Conservation (phyloP, 164 flowering plant genomes). For the Malania oleifera region DNA sequence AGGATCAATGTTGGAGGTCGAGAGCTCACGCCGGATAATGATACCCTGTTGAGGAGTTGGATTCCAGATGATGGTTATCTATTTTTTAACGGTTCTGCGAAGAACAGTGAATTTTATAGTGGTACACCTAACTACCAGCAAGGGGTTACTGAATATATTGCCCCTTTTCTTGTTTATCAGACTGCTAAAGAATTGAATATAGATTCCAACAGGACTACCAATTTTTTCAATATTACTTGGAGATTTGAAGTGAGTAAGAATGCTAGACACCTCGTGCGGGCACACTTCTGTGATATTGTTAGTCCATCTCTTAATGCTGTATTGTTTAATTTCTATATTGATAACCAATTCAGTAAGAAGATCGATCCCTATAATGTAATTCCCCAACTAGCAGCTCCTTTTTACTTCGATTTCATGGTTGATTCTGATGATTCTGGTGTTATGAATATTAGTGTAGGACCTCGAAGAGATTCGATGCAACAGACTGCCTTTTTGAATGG, state of each 20-base stretch:
- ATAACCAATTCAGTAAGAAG: not conserved
- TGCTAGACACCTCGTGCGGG: slow-evolving; percentile 25
- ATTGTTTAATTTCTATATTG: slow-evolving; percentile 24
- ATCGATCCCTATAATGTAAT: slow-evolving; percentile 4
- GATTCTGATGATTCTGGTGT: slow-evolving; percentile 3
- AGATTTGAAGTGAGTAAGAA: slow-evolving; percentile 23
- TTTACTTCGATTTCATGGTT: slow-evolving; percentile 11
- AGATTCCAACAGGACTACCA: not conserved
- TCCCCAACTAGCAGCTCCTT: slow-evolving; percentile 16
- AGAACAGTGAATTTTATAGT: not conserved
- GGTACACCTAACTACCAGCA: not conserved
- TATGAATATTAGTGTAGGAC: slow-evolving; percentile 2
- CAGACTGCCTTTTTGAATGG: slow-evolving; percentile 16
- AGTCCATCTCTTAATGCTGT: not conserved
- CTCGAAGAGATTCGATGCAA: not conserved
- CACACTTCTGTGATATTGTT: slow-evolving; percentile 41
- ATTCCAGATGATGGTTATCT: slow-evolving; percentile 5
- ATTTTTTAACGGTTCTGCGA: not conserved
- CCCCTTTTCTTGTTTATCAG: slow-evolving; percentile 35
- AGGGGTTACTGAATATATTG: slow-evolving; percentile 17
- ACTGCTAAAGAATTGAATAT: slow-evolving; percentile 34
- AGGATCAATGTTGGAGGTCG: slow-evolving; percentile 17
- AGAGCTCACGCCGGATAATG: not conserved
- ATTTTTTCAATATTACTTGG: slow-evolving; percentile 36
- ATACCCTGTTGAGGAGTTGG: slow-evolving; percentile 8